Percentiles rank a stretch among this genome's conserved stretches.
Conservation (phyloP, 1,284 basidiomycete species). For the Ustanciosporium gigantosporum region DNA sequence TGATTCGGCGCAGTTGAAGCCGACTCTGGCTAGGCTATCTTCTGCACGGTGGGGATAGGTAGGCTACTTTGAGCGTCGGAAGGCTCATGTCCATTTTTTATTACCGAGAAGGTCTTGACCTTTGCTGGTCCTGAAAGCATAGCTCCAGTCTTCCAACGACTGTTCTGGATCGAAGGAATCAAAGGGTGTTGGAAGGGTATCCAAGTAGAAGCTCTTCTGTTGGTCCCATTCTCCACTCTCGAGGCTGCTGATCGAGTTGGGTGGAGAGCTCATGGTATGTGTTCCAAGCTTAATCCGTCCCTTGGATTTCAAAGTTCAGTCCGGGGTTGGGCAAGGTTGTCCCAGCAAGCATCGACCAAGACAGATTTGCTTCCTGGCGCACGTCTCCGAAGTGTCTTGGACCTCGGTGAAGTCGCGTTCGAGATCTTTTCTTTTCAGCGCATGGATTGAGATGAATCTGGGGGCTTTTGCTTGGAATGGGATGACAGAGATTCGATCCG, state of each 20-base stretch:
- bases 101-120: constrained; percentile 1
- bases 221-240: constrained; percentile 27
- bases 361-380: constrained; percentile 17
- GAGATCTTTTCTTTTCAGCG: constrained; percentile 29
- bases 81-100: background rate
- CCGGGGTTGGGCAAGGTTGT: constrained; percentile 12
- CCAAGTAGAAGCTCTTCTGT: constrained; percentile 15
- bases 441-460: constrained; percentile 32
- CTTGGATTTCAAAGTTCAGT: too few relatives aligned
- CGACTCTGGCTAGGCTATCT: background rate
- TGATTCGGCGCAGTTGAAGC: constrained; percentile 23
- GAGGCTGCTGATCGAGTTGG: constrained; percentile 6
- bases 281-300: too few relatives aligned
- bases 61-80: background rate
- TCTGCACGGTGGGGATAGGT: background rate
- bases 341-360: constrained; percentile 26
- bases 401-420: constrained; percentile 23
- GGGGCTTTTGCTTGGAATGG: constrained; percentile 24
- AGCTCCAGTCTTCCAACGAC: constrained; percentile 17
- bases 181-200: constrained; percentile 14
- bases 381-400: constrained; percentile 15
- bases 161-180: constrained; percentile 25
- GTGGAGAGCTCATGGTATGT: constrained; percentile 8
- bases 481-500: constrained; percentile 10
- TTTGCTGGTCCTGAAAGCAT: too few relatives aligned